Base-by-base conservation (phyloP, 768 basidiomycete species). In the Mycena pura region DNA sequence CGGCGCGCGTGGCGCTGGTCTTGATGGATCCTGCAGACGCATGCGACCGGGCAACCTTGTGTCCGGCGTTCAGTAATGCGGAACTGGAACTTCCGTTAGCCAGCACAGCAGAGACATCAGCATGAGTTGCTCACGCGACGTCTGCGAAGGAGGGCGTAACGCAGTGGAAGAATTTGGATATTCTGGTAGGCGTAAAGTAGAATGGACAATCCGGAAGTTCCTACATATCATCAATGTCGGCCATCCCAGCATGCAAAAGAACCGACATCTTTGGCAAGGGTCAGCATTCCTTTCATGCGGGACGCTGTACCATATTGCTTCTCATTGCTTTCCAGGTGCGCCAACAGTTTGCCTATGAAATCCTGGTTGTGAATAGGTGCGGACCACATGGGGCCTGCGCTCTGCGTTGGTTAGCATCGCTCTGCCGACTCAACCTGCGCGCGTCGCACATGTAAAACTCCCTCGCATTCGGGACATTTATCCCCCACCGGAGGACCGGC, bases 311-410 rank as follows among this genome's bases (percentile, higher is more conserved):
- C 89, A 69, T 95, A 98, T 38, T 82, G 82, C 38, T 80, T 78
- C 63, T 84, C 72, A 63, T 89, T 83, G 15, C 72, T 74, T 57
- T 89, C 86, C 13, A 96, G 78, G 68, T 95, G 91, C 21, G 83
- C 78, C 28, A 97, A 77, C 14, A 96, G 88, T 63, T 85, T 85
- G n/a, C 77, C 72, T 6, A 94, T 82, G 68, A 98, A 99, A 6
- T 78, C 80, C 2, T 77, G 66, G 70, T 95, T 84, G 69, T 99
- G 97, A 22, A 99, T 75, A 1, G 90, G 86, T 1, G 90, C 95
- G 6, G 91, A 88, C 97, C 97, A 99, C 92, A 99, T 96, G 0
- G 97, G 97, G 2, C 97, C 97, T 19, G 91, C 93, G 32, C 95
- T 71, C 94, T 96, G 62, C n/a, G 15, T 22, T 13, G 15, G 39